Percentiles rank a stretch among this genome's conserved stretches.
phyloP scores from a whole-genome alignment of 768 basidiomycete genomes.

The Leucocoprinus leucothites region DNA sequence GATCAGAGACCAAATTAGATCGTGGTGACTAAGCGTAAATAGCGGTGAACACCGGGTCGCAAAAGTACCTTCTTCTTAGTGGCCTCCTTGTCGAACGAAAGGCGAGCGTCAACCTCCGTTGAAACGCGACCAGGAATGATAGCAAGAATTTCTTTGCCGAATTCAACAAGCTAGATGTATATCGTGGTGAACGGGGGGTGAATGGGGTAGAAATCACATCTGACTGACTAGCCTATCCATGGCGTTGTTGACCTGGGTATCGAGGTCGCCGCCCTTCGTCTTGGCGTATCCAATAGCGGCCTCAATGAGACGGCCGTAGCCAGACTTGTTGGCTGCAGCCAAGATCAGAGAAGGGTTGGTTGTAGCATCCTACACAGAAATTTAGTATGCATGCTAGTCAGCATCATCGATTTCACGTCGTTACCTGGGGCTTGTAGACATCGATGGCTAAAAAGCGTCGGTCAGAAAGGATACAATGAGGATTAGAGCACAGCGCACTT shows the following conservation, averaged over 20 bases:
- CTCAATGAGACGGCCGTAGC: conserved; percentile 81
- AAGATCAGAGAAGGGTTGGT: conserved; percentile 97
- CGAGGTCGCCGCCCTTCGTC: conserved; percentile 73
- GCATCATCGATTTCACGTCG: conserved; percentile 6
- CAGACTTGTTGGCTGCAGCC: conserved; percentile 86
- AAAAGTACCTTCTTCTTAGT: conserved; percentile 78
- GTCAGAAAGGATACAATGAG: conserved; percentile 15
- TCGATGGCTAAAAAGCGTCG: conserved; percentile 68
- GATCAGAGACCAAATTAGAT: conserved; percentile 12
- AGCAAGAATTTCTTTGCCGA: conserved; percentile 91
- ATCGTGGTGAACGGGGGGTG: neutral
- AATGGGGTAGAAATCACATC: neutral
- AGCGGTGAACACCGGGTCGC: neutral
- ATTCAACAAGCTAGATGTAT: conserved; percentile 79
- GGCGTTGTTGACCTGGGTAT: conserved; percentile 74
- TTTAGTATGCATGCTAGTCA: neutral
- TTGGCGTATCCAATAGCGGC: conserved; percentile 73
- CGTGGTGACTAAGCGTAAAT: conserved; percentile 4
- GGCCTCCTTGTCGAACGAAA: conserved; percentile 93
- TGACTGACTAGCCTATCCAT: conserved; percentile 81
- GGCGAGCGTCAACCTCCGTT: conserved; percentile 96
- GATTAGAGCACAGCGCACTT: conserved; percentile 37
- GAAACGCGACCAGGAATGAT: conserved; percentile 99
- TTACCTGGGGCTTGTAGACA: conserved; percentile 91
- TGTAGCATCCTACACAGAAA: conserved; percentile 75